phyloP scores from a whole-genome alignment of 2,329 filamentous ascomycete genomes.

The Chaetomium sp. region DNA sequence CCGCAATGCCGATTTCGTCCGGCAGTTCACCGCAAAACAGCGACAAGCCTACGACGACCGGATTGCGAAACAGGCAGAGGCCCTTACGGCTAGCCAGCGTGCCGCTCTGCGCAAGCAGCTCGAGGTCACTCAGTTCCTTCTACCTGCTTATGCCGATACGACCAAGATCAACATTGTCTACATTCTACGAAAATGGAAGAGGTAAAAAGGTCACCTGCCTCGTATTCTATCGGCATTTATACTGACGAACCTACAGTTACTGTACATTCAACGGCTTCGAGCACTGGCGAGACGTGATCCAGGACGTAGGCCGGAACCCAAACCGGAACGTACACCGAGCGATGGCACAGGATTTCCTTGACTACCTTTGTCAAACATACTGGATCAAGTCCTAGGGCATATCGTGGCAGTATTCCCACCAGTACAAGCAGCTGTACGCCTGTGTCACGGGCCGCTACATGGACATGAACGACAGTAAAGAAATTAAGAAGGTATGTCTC shows the following conservation, averaged over 20 bases:
- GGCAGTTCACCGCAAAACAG: conserved; percentile 7
- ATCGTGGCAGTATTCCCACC: no score
- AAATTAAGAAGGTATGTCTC: no score
- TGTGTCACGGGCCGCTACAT: no score
- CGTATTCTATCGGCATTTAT: neutral
- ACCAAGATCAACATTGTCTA: conserved; percentile 23
- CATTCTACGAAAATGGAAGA: conserved; percentile 22
- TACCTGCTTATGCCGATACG: conserved; percentile 16
- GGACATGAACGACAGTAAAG: no score
- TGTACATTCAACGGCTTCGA: conserved; percentile 1
- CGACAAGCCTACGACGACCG: conserved; percentile 2
- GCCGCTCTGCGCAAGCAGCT: conserved; percentile 19
- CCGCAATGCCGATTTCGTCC: conserved; percentile 3
- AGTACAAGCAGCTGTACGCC: no score
- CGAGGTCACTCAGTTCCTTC: conserved; percentile 17
- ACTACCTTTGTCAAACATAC: no score
- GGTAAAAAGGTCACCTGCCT: conserved; percentile 12
- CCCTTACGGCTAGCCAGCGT: conserved; percentile 14
- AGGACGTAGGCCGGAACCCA: conserved; percentile 9
- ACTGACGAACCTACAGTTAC: conserved; percentile 16
- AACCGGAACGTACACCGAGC: neutral
- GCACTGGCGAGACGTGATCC: conserved; percentile 13
- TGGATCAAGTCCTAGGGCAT: no score
- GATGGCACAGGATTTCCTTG: no score
- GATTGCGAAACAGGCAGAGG: conserved; percentile 8